Percentiles rank a stretch among this genome's conserved stretches.
Evolutionary conservation across 2,329 filamentous ascomycete genomes (phyloP).

Genomic region (Aureobasidium subglaciale): DNA sequence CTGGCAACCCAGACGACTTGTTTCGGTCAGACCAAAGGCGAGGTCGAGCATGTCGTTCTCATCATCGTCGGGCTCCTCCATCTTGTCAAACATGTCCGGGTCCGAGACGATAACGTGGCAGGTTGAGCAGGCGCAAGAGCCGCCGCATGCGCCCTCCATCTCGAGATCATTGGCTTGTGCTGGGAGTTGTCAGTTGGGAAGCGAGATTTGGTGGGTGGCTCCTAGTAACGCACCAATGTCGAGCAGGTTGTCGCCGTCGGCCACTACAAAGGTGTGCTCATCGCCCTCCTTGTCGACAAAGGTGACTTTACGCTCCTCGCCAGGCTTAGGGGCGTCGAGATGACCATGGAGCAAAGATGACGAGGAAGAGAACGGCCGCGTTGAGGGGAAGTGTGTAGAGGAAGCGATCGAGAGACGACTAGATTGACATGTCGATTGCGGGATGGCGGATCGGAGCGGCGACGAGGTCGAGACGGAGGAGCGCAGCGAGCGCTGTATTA

Average conservation of each 20-base stretch:
- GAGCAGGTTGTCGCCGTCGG: conserved; percentile 83
- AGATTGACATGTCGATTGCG: conserved; percentile 5
- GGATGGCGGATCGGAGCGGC: conserved; percentile 10
- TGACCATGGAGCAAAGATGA: conserved; percentile 63
- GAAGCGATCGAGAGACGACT: neutral
- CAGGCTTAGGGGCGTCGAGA: conserved; percentile 73
- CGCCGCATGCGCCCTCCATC: conserved; percentile 96
- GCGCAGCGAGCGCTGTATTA: conserved; percentile 7
- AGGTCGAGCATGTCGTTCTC: conserved; percentile 83
- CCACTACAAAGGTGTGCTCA: conserved; percentile 69
- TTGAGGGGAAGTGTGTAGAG: neutral
- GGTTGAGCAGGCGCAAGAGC: conserved; percentile 86
- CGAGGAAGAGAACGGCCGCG: conserved; percentile 59
- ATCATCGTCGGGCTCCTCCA: conserved; percentile 42
- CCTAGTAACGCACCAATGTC: conserved; percentile 56
- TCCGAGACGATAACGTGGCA: conserved; percentile 82
- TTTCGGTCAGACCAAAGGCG: conserved; percentile 85
- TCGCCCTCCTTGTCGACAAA: conserved; percentile 88
- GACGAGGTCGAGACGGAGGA: conserved; percentile 8
- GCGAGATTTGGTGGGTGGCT: too few relatives aligned
- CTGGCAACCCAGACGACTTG: conserved; percentile 77
- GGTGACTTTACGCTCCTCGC: conserved; percentile 88
- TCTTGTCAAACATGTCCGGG: conserved; percentile 48
- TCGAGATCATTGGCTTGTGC: conserved; percentile 87
- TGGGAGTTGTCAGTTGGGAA: neutral